phyloP scores from a whole-genome alignment of 192 early-diverging fungal species.

The Coemansia sp. region DNA sequence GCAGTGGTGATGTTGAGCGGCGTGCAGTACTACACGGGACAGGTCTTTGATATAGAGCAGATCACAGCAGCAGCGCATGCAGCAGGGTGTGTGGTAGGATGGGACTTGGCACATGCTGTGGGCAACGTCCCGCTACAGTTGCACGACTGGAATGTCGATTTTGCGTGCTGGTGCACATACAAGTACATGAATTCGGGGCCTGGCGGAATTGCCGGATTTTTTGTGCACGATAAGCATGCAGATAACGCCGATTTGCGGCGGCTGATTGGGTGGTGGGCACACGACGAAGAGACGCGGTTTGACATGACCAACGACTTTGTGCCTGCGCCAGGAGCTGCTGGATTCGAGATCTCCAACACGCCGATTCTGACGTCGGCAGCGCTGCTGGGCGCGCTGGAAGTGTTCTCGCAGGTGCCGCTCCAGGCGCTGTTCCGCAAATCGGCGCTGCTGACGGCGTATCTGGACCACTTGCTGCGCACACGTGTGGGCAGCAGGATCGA shows the following conservation, averaged over 20 bases:
- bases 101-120: slow-evolving; percentile 92
- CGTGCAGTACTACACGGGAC: slow-evolving; percentile 94
- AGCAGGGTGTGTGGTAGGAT: slow-evolving; percentile 87
- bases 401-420: slow-evolving; percentile 76
- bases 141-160: slow-evolving; percentile 96
- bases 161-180: slow-evolving; percentile 98
- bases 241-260: slow-evolving; percentile 57
- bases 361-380: slow-evolving; percentile 69
- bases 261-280: slow-evolving; percentile 93
- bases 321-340: slow-evolving; percentile 76
- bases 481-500: slow-evolving; percentile 39
- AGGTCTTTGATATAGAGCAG: slow-evolving; percentile 77
- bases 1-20: slow-evolving; percentile 88
- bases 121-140: slow-evolving; percentile 87
- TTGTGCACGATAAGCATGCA: slow-evolving; percentile 84
- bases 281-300: slow-evolving; percentile 79
- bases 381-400: slow-evolving; percentile 74
- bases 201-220: slow-evolving; percentile 88
- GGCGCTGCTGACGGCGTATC: slow-evolving; percentile 74
- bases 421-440: slow-evolving; percentile 72
- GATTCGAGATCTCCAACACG: slow-evolving; percentile 88
- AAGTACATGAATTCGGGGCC: slow-evolving; percentile 99
- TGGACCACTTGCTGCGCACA: slow-evolving; percentile 70
- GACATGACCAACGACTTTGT: slow-evolving; percentile 82
- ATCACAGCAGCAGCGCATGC: slow-evolving; percentile 81